phyloP scores from a whole-genome alignment of 345 rosid genomes.

The Bretschneidera sinensis region DNA sequence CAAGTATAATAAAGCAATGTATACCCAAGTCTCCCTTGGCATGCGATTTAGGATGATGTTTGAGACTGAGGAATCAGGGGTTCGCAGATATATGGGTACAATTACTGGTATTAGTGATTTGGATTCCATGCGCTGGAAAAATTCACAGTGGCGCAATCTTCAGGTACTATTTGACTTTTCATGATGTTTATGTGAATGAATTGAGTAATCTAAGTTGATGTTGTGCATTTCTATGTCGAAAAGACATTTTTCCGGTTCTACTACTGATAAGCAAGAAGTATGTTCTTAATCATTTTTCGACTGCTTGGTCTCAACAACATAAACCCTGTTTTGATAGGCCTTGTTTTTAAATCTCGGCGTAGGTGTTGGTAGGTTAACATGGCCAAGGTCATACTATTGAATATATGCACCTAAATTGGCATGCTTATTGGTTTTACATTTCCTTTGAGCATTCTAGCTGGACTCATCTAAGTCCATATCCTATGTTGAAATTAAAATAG shows the following conservation, averaged over 20 bases:
- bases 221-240: not conserved
- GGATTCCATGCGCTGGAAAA: conserved; percentile 88
- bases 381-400: no score
- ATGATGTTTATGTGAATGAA: not conserved
- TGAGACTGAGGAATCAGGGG: conserved; percentile 94
- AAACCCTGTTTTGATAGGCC: no score
- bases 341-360: no score
- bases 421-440: not conserved
- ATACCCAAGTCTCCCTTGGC: conserved; percentile 83
- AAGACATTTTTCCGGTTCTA: no score
- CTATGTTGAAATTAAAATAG: no score
- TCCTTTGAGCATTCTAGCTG: no score
- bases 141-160: conserved; percentile 95
- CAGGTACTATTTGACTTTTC: conserved; percentile 48
- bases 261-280: no score
- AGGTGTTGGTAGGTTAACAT: no score
- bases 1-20: conserved; percentile 84
- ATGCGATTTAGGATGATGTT: conserved; percentile 99
- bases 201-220: not conserved
- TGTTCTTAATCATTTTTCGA: no score
- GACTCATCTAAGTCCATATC: no score
- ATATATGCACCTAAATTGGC: no score
- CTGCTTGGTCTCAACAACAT: no score
- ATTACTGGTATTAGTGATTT: conserved; percentile 83
- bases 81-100: conserved; percentile 96